Percentiles rank a stretch among this genome's conserved stretches.
Evolutionary conservation across 768 basidiomycete genomes (phyloP).

Genomic region (Suillus subalutaceus): DNA sequence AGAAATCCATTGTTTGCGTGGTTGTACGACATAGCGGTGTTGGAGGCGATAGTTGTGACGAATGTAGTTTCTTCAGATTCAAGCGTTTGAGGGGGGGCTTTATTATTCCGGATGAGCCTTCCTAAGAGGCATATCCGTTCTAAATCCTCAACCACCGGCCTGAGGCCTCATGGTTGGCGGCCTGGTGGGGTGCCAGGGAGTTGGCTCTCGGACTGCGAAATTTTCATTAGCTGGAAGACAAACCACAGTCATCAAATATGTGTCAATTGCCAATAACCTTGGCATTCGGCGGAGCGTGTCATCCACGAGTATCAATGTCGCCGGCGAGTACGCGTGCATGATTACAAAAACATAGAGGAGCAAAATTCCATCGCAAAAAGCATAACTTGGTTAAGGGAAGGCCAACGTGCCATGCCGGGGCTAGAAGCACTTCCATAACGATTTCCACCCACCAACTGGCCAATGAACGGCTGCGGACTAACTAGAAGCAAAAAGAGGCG

Average conservation of each 20-base stretch:
- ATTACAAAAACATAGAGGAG: not conserved
- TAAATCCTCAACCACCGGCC: not conserved
- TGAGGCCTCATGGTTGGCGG: not conserved
- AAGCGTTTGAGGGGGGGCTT: not conserved
- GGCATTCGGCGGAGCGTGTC: not conserved
- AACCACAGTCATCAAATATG: not conserved
- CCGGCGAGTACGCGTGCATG: not conserved
- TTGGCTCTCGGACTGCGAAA: no score
- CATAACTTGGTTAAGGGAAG: not conserved
- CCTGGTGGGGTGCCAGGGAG: not conserved
- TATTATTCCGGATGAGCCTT: not conserved
- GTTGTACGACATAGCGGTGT: not conserved
- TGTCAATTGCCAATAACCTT: not conserved
- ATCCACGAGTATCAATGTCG: not conserved
- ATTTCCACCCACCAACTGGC: not conserved
- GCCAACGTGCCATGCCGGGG: not conserved
- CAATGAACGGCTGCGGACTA: not conserved
- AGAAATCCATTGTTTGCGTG: not conserved
- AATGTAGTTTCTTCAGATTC: not conserved
- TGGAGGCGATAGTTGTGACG: not conserved
- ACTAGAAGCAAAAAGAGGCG: no score
- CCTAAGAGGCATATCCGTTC: not conserved
- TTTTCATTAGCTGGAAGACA: not conserved
- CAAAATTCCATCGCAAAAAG: not conserved
- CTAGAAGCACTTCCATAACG: not conserved